Conservation (phyloP, 1,284 basidiomycete genomes). For the Sphaerobolus stellatus region DNA sequence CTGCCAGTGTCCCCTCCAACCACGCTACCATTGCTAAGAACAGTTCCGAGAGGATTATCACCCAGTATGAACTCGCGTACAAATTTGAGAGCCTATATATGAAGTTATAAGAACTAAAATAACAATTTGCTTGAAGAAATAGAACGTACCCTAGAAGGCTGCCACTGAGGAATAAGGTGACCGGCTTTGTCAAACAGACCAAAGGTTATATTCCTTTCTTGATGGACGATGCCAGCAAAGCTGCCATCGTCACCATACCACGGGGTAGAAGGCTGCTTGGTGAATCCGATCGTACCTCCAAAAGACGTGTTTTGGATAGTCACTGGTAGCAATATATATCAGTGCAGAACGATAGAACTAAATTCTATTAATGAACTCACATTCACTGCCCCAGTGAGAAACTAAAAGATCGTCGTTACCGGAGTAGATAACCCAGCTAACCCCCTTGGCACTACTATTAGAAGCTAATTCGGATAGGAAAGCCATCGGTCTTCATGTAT, state of each 20-base stretch:
- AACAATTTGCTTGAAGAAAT: neutral
- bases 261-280: constrained; percentile 16
- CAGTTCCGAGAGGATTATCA: constrained; percentile 49
- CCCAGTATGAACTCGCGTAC: constrained; percentile 62
- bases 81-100: constrained; percentile 53
- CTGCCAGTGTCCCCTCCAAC: constrained; percentile 49
- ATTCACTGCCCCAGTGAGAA: constrained; percentile 13
- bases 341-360: neutral
- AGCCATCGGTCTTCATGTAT: constrained; percentile 2
- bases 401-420: constrained; percentile 8
- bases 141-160: constrained; percentile 22
- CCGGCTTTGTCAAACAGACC: constrained; percentile 30
- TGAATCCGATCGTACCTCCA: constrained; percentile 19
- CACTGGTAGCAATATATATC: neutral
- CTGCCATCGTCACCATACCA: constrained; percentile 29
- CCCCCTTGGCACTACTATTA: neutral
- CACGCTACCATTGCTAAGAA: constrained; percentile 38
- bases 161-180: constrained; percentile 29
- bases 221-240: constrained; percentile 31
- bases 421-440: constrained; percentile 7
- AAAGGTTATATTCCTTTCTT: constrained; percentile 33
- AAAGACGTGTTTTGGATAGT: constrained; percentile 28
- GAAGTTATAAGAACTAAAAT: no score
- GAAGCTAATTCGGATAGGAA: constrained; percentile 11
- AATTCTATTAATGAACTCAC: constrained; percentile 10